Percentiles rank a stretch among this genome's conserved stretches.
These are phyloP conservation scores for Penicillium occitanis DNA, from an alignment of 2,329 filamentous ascomycete genomes.

Conservation along the genomic window DNA sequence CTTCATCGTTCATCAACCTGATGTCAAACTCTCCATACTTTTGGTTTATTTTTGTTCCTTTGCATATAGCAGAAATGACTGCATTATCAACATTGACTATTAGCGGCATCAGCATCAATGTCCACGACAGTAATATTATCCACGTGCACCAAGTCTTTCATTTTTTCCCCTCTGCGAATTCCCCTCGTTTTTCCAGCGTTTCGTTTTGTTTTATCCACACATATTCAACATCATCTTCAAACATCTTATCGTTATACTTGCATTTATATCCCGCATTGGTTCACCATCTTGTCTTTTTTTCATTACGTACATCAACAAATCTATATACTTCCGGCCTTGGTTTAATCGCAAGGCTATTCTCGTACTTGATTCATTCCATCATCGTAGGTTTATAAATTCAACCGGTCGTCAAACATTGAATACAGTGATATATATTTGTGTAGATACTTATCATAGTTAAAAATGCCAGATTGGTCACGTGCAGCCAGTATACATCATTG, in stretches of 20 bases:
- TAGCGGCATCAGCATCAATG: background rate
- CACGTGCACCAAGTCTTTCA: background rate
- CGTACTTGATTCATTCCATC: background rate
- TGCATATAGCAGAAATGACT: background rate
- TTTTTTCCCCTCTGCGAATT: background rate
- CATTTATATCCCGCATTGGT: slow-evolving; percentile 20
- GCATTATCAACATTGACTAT: slow-evolving; percentile 3
- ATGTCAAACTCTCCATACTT: background rate
- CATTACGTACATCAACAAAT: background rate
- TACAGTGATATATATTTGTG: too few relatives aligned
- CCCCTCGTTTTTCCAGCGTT: slow-evolving; percentile 12
- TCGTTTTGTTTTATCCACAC: background rate
- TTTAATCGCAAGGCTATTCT: background rate
- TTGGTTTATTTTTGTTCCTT: background rate
- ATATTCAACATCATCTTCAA: background rate
- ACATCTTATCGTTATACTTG: slow-evolving; percentile 5
- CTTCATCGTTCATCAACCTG: background rate
- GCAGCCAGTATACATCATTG: background rate
- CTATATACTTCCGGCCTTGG: background rate
- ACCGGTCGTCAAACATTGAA: too few relatives aligned
- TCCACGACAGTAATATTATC: background rate
- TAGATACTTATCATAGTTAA: background rate
- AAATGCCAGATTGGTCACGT: background rate
- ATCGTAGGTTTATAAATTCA: background rate
- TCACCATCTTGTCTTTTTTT: background rate